Base-by-base conservation (phyloP, 345 rosid species). In the Limnanthes douglasii region DNA sequence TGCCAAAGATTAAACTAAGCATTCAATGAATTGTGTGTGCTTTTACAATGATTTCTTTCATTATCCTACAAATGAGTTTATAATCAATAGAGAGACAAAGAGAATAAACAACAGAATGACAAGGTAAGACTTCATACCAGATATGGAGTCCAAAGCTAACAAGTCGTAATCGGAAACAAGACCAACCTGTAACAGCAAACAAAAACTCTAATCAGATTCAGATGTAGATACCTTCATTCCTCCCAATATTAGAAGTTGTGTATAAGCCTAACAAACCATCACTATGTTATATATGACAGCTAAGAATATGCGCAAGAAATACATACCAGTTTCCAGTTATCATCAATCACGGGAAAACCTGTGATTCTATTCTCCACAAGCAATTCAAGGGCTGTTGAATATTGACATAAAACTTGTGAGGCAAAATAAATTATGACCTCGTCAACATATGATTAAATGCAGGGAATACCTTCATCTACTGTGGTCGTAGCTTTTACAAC, bases 81-180 rank as follows among this genome's bases (percentile, higher is more conserved):
- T n/a, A n/a, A n/a, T n/a, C n/a, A n/a, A n/a, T n/a, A n/a, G n/a
- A n/a, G n/a, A n/a, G n/a, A n/a, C n/a, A n/a, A n/a, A n/a, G n/a
- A n/a, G n/a, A n/a, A n/a, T n/a, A n/a, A n/a, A n/a, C n/a, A n/a
- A n/a, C n/a, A n/a, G n/a, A n/a, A n/a, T n/a, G n/a, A n/a, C n/a
- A n/a, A 27, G 41, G 33, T 47, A 19, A 27, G 44, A 46, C 40
- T 50, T 37, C 29, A 45, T 69, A 79, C 95, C 95, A 52, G 83
- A 78, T 65, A 83, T 65, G 35, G 95, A 83, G 62, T 88, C 97
- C 78, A 88, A 54, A 15, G 93, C 95, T 51, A 83, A 41, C 65
- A 83, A 66, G 60, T 88, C 97, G 59, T 88, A 83, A 62, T 83
- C 95, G 17, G 97, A 88, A 57, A 79, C 90, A 50, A 88, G 77